phyloP scores from a whole-genome alignment of 805 yeast genomes.

The Candida railenensis region DNA sequence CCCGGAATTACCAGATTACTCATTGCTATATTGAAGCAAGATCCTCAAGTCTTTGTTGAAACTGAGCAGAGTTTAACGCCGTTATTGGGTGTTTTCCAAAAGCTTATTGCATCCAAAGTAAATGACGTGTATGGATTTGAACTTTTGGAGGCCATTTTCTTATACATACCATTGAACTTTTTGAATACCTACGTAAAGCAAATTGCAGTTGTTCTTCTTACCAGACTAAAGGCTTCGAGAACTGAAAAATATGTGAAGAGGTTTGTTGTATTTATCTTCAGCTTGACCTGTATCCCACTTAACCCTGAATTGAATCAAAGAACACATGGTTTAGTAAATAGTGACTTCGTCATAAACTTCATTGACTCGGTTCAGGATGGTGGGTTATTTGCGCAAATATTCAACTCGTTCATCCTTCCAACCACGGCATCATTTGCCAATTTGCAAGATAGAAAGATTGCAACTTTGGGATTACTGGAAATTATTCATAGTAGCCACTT shows the following conservation, averaged over 20 bases:
- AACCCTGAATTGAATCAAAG: slow-evolving; percentile 20
- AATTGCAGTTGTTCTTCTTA: slow-evolving; percentile 72
- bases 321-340: slow-evolving; percentile 36
- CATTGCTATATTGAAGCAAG: slow-evolving; percentile 58
- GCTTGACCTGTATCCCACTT: slow-evolving; percentile 44
- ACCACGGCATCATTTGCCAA: slow-evolving; percentile 48
- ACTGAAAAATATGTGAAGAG: slow-evolving; percentile 80
- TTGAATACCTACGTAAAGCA: slow-evolving; percentile 62
- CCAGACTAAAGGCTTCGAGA: slow-evolving; percentile 75
- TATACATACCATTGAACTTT: slow-evolving; percentile 49
- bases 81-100: slow-evolving; percentile 94
- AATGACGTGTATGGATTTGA: slow-evolving; percentile 87
- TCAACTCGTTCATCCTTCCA: slow-evolving; percentile 51
- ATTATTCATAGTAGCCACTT: slow-evolving; percentile 30
- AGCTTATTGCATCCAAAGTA: slow-evolving; percentile 78
- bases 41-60: slow-evolving; percentile 37
- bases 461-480: slow-evolving; percentile 49
- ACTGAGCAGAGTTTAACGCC: slow-evolving; percentile 55
- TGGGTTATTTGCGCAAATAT: slow-evolving; percentile 53
- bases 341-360: slow-evolving; percentile 55
- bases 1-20: slow-evolving; percentile 89
- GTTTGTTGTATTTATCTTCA: slow-evolving; percentile 62
- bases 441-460: slow-evolving; percentile 54
- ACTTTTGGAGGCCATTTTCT: slow-evolving; percentile 66
- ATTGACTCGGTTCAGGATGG: slow-evolving; percentile 68